phyloP scores from a whole-genome alignment of 1,139 yeast species.

The Zygoascus meyerae region DNA sequence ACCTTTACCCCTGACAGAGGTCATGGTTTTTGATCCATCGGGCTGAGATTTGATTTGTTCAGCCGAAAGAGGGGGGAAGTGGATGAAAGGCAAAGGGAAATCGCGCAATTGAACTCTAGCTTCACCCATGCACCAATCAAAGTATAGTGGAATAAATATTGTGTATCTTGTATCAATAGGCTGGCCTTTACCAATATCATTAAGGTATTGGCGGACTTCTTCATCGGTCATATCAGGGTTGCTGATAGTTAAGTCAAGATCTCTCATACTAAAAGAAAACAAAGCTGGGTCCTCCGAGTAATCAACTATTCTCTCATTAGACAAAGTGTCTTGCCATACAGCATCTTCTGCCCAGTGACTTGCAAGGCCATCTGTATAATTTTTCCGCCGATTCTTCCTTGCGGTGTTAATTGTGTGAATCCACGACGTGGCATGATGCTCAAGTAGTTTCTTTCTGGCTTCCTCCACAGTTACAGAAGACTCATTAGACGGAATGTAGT shows the following conservation, averaged over 20 bases:
- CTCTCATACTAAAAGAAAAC: constrained; percentile 50
- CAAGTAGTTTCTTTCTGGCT: constrained; percentile 31
- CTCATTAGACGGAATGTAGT: constrained; percentile 15
- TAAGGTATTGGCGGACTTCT: constrained; percentile 53
- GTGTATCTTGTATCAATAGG: constrained; percentile 68
- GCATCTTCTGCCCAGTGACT: constrained; percentile 47
- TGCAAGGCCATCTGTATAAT: constrained; percentile 44
- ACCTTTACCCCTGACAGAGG: constrained; percentile 39
- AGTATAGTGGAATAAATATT: constrained; percentile 56
- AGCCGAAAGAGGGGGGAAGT: constrained; percentile 36
- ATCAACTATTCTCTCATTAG: constrained; percentile 51
- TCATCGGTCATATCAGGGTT: constrained; percentile 52
- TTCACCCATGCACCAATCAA: constrained; percentile 47
- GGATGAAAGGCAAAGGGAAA: constrained; percentile 56
- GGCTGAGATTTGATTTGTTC: constrained; percentile 26
- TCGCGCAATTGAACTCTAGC: constrained; percentile 56
- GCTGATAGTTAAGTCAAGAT: constrained; percentile 48
- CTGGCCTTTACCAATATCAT: constrained; percentile 74
- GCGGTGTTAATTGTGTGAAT: constrained; percentile 37
- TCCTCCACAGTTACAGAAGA: constrained; percentile 29
- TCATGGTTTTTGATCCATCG: constrained; percentile 24
- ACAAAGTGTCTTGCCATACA: constrained; percentile 40
- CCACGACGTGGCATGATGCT: constrained; percentile 69
- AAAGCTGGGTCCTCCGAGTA: constrained; percentile 61
- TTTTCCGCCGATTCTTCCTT: constrained; percentile 35